Evolutionary conservation across 257 asterid genomes (phyloP).

Genomic region (Fraxinus quadrangulata): DNA sequence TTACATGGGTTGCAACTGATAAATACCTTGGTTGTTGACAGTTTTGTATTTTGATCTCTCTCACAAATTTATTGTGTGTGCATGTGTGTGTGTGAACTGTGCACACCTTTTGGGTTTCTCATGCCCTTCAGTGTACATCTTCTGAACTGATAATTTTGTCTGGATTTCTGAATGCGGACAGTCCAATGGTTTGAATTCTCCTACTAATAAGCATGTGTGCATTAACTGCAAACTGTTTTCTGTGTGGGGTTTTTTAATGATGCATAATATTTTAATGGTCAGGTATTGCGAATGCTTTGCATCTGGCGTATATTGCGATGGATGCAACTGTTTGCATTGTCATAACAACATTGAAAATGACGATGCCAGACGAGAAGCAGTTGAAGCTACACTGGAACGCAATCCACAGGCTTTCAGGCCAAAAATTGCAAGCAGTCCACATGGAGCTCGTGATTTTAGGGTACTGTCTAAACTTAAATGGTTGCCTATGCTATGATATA

Average conservation of each 20-base stretch:
- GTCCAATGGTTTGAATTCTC: constrained; percentile 12
- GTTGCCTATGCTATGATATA: neutral
- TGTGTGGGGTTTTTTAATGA: neutral
- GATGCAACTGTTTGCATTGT: constrained; percentile 91
- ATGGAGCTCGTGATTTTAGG: constrained; percentile 74
- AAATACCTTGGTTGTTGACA: neutral
- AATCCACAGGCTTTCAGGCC: constrained; percentile 97
- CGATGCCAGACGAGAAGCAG: constrained; percentile 86
- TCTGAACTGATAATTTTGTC: neutral
- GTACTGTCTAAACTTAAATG: constrained; percentile 40
- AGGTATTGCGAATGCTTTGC: constrained; percentile 99
- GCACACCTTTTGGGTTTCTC: neutral
- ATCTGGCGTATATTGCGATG: constrained; percentile 89
- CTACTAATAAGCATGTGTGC: neutral
- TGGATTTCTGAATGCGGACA: neutral
- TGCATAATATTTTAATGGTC: constrained; percentile 32
- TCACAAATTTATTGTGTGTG: neutral
- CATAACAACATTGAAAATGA: constrained; percentile 84
- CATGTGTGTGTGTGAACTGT: neutral
- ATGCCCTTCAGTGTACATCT: neutral
- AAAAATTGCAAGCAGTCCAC: constrained; percentile 92
- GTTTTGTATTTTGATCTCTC: neutral
- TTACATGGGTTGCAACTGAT: neutral
- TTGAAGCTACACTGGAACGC: constrained; percentile 86
- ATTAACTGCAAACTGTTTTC: neutral